phyloP scores from a whole-genome alignment of 2,329 filamentous ascomycete species.

The Cytospora schulzeri region DNA sequence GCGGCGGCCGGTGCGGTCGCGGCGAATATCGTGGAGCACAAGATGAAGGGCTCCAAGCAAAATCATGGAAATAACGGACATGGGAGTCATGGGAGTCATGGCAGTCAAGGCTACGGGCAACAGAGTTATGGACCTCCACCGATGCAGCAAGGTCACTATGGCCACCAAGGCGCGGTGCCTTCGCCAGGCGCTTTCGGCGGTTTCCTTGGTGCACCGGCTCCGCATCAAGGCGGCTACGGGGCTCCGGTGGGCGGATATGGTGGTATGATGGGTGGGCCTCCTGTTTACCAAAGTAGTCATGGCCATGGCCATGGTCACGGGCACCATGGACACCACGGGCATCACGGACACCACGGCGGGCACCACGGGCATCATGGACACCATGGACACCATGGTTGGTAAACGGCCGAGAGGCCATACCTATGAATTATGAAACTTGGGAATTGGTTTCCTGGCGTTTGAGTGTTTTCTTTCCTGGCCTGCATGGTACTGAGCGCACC shows the following conservation, averaged over 20 bases:
- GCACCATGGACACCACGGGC: constrained; percentile 21
- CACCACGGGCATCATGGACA: neutral
- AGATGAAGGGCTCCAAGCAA: constrained; percentile 38
- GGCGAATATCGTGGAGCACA: constrained; percentile 54
- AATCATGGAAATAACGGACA: constrained; percentile 24
- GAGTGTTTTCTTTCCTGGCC: neutral
- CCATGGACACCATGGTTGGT: neutral
- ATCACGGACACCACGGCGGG: constrained; percentile 1
- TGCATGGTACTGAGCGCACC: neutral
- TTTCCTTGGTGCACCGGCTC: neutral
- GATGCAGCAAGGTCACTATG: constrained; percentile 14
- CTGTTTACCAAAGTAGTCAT: constrained; percentile 15
- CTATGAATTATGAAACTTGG: neutral
- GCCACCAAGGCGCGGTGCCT: constrained; percentile 9
- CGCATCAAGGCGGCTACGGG: neutral
- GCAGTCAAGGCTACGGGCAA: neutral
- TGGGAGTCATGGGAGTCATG: constrained; percentile 8
- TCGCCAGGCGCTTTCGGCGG: neutral
- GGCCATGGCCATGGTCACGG: constrained; percentile 18
- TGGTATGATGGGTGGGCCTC: constrained; percentile 1
- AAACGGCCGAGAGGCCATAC: neutral
- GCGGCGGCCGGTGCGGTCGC: constrained; percentile 56
- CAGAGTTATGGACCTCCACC: constrained; percentile 4
- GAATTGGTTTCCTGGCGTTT: neutral
- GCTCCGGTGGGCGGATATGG: neutral